Base-by-base conservation (phyloP, 2,329 filamentous ascomycete genomes). In the Fusarium sulawesiense region DNA sequence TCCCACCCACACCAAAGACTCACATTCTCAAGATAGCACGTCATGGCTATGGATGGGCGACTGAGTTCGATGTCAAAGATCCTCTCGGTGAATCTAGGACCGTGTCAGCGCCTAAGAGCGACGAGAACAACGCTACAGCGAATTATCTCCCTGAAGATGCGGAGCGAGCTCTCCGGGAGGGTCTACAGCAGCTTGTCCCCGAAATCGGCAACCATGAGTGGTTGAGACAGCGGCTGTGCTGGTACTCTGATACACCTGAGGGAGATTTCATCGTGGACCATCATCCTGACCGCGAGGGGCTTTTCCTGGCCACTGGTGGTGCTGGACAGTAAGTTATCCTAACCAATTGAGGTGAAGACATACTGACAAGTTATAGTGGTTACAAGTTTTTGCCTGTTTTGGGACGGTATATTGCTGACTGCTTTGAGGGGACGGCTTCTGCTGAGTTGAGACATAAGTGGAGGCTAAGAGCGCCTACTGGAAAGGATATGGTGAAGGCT, bases 231-330 rank as follows among this genome's bases (percentile, higher is more conserved):
- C 79, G 87, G 7, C 77, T 91, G 44, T 91, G 89, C 71, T 91
- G 88, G 88, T 91, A 91, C 71, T 88, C 85, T 6, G 89, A 91
- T 77, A 91, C 89, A 60, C 87, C 87, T 0, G 83, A 83, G n/a
- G 88, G 87, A 2, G 86, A 91, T 68, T 91, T 90, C 74, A 82
- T 91, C 47, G 83, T 90, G 25, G 84, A 85, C 21, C 81, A 86
- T 59, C 87, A 90, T 63, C 88, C 88, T 0, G 71, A 77, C 2
- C 78, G 83, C 10, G 71, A 80, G 4, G 81, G 83, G 1, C 65
- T 86, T 0, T 86, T 87, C 62, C 32, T 87, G 2, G 84, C 83
- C 0, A 85, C 83, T 0, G 85, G 83, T 54, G 67, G 66, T 57
- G 77, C 66, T 54, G 72, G 72, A 53, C 72, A 74, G 72, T 74